phyloP scores from a whole-genome alignment of 257 asterid species.

The Solanum pennellii region DNA sequence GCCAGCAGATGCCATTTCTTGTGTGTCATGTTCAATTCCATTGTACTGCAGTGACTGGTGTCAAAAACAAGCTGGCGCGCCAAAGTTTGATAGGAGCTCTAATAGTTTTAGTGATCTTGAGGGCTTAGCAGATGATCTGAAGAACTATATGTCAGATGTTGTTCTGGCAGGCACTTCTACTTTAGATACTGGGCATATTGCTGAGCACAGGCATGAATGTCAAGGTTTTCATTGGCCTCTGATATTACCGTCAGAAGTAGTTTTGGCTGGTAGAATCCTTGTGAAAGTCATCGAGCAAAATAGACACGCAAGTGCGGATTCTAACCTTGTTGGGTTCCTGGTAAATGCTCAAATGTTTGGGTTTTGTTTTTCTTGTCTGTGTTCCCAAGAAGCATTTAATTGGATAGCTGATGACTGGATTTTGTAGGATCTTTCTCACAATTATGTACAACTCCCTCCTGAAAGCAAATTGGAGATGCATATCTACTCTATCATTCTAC shows the following conservation, averaged over 20 bases:
- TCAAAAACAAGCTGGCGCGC: slow-evolving; percentile 68
- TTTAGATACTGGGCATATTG: slow-evolving; percentile 22
- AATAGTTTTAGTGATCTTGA: slow-evolving; percentile 8
- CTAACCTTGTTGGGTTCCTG: slow-evolving; percentile 29
- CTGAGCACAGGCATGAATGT: slow-evolving; percentile 86
- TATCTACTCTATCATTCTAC: slow-evolving; percentile 59
- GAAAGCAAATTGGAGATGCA: slow-evolving; percentile 76
- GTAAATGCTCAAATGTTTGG: slow-evolving; percentile 12
- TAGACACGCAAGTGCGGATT: slow-evolving; percentile 16
- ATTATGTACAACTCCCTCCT: slow-evolving; percentile 49
- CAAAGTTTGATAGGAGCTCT: slow-evolving; percentile 6
- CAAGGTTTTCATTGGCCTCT: slow-evolving; percentile 80
- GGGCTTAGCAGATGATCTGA: slow-evolving; percentile 50
- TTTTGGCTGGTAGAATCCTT: slow-evolving; percentile 82
- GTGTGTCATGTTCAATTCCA: slow-evolving; percentile 65
- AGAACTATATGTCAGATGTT: slow-evolving; percentile 33
- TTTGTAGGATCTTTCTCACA: slow-evolving; percentile 76
- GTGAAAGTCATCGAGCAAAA: slow-evolving; percentile 45
- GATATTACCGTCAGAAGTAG: slow-evolving; percentile 74
- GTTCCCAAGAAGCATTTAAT: not conserved
- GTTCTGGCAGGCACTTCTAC: slow-evolving; percentile 19
- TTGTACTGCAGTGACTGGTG: slow-evolving; percentile 73
- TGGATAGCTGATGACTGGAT: slow-evolving; percentile 18
- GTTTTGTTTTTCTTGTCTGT: slow-evolving; percentile 4
- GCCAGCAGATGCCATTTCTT: slow-evolving; percentile 67